Evolutionary conservation across 768 basidiomycete genomes (phyloP), one percentile per base, ranked within the genome.

Genomic region (Panaeolus papilionaceus): DNA sequence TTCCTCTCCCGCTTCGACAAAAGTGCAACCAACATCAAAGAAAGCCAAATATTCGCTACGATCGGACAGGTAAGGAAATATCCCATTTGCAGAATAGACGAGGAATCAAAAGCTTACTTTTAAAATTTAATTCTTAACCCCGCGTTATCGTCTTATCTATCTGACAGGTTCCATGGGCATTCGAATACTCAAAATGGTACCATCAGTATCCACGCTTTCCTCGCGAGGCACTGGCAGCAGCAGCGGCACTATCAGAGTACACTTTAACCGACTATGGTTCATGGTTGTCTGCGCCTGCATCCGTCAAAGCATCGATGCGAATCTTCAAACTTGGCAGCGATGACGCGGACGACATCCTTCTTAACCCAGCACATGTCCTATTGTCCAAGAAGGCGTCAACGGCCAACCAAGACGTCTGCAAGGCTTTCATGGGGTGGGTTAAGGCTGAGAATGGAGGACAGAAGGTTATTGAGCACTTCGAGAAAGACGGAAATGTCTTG

Each of bases 1-100:
- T 88, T 87, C 74, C 80, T 88, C 14, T 85, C 85, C 1, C 83
- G 87, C 3, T 88, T 79, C 67, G 87, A 89, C 69, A 88, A 87
- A 69, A 85, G 85, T 64, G 86, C 87, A 9, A 88, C 86, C 0
- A 87, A 88, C 71, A 86, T 88, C 74, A 88, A 86, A 67, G 86
- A 88, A 67, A 85, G 82, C 38, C 72, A 77, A 61, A 67, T 88
- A 11, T 88, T 86, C 66, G 78, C 80, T 45, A 76, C 73, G 10
- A 85, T 88, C 28, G 86, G 86, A 8, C 85, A 87, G 75, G 85
- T 81, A 63, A 7, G 71, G 68, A 45, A 26, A 64, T 16, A 37
- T 61, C 44, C 20, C n/a, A 0, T 61, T 37, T 70, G 26, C 51
- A 44, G 42, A 8, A 40, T 58, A n/a, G 33, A 38, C 37, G 9